These are phyloP conservation scores for Mycothermus thermophilus DNA, from an alignment of 495 filamentous ascomycete species.

Conservation along the genomic window DNA sequence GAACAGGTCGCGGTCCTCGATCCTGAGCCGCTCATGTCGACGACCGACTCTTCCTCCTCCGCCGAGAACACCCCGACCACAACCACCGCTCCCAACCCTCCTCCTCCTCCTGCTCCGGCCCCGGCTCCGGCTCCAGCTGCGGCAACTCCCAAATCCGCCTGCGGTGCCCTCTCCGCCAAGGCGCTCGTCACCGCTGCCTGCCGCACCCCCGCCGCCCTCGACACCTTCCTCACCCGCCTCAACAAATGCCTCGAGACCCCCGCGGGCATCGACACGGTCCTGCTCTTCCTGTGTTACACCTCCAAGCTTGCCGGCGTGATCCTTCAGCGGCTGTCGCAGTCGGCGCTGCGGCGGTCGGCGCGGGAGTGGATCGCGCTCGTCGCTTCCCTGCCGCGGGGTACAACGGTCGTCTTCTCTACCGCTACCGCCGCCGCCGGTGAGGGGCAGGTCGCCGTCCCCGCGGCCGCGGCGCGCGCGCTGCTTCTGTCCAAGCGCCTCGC, in stretches of 20 bases:
- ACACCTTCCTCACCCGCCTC: constrained; percentile 39
- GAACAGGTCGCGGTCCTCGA: not conserved
- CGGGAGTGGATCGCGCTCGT: constrained; percentile 28
- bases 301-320: constrained; percentile 34
- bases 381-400: constrained; percentile 22
- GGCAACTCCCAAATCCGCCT: not conserved
- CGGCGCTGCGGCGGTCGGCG: constrained; percentile 25
- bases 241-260: constrained; percentile 45
- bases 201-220: constrained; percentile 30
- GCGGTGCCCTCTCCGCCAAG: constrained; percentile 2
- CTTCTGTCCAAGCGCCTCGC: constrained; percentile 30
- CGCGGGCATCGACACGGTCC: constrained; percentile 45
- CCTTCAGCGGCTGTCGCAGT: constrained; percentile 22
- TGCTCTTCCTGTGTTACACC: constrained; percentile 53
- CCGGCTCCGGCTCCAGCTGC: not conserved
- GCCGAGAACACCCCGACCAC: not conserved
- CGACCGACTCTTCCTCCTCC: not conserved
- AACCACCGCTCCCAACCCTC: not conserved
- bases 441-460: constrained; percentile 21
- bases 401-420: constrained; percentile 24
- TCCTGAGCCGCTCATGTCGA: not conserved
- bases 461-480: constrained; percentile 29
- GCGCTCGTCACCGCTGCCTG: not conserved
- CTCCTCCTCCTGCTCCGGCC: too few relatives aligned
- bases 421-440: constrained; percentile 9